Evolutionary conservation across 2,329 filamentous ascomycete genomes (phyloP).

Genomic region (Stachybotrys chartarum): DNA sequence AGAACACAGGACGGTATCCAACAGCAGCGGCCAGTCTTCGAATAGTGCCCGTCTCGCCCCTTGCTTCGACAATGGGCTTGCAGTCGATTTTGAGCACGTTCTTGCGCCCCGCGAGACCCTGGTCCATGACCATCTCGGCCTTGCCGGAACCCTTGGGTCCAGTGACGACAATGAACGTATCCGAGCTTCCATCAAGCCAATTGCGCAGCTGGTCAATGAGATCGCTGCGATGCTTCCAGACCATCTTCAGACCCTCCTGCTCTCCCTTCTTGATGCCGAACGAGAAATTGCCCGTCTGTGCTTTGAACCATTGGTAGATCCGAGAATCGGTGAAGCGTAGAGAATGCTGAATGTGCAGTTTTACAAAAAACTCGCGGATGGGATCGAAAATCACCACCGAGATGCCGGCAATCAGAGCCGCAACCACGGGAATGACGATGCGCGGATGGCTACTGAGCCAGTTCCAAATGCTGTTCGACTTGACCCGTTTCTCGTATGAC

Average conservation of each 20-base stretch:
- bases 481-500: conserved; percentile 74
- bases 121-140: conserved; percentile 77
- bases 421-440: conserved; percentile 76
- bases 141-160: conserved; percentile 90
- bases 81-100: conserved; percentile 86
- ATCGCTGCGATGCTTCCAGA: conserved; percentile 81
- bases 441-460: conserved; percentile 83
- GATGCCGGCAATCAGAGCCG: conserved; percentile 72
- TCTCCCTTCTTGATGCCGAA: conserved; percentile 52
- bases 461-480: conserved; percentile 73
- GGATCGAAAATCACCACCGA: conserved; percentile 91
- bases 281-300: conserved; percentile 53
- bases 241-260: conserved; percentile 64
- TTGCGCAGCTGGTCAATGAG: conserved; percentile 75
- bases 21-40: conserved; percentile 73
- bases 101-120: conserved; percentile 67
- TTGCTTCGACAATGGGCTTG: conserved; percentile 85
- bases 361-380: conserved; percentile 88
- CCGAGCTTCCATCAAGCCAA: conserved; percentile 81
- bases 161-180: conserved; percentile 91
- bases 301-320: conserved; percentile 73
- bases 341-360: conserved; percentile 72
- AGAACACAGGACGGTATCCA: conserved; percentile 89
- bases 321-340: conserved; percentile 67
- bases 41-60: conserved; percentile 82